Conservation (phyloP, 139 green algal species). For the Picochlorum sp. region DNA sequence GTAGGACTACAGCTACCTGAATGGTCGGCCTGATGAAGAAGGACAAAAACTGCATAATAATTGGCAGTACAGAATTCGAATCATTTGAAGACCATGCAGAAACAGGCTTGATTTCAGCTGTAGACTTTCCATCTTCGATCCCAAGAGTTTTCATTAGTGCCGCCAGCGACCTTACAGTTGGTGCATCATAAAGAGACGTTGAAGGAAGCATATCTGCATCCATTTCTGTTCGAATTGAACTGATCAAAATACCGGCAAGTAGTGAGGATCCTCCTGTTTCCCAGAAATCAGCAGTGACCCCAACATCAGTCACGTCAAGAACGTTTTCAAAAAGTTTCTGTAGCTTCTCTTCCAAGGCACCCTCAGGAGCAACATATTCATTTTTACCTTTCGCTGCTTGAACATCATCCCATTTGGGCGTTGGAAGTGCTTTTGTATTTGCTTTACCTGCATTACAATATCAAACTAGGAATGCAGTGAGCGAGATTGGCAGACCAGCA, state of each 20-base stretch:
- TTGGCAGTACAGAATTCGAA: neutral
- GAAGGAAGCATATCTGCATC: neutral
- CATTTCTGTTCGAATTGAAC: neutral
- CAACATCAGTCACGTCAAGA: neutral
- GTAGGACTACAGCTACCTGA: constrained; percentile 4
- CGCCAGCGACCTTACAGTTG: neutral
- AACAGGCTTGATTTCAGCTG: constrained; percentile 1
- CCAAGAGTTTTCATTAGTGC: neutral
- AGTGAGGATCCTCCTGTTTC: constrained; percentile 1
- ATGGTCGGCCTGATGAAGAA: neutral
- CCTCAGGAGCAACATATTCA: constrained; percentile 9
- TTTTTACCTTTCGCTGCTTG: neutral
- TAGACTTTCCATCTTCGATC: neutral
- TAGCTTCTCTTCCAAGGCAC: neutral
- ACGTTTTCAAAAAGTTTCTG: neutral
- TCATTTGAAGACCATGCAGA: neutral
- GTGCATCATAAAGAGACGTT: constrained; percentile 5
- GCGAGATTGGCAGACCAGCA: neutral
- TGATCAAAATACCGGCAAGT: constrained; percentile 1
- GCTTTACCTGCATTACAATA: constrained; percentile 1
- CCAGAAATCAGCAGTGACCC: constrained; percentile 7
- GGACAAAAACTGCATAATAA: constrained; percentile 2
- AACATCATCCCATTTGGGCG: neutral
- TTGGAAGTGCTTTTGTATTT: neutral
- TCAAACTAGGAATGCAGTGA: neutral